Base-by-base conservation (phyloP, 2,329 filamentous ascomycete genomes). In the Penicillium polonicum region DNA sequence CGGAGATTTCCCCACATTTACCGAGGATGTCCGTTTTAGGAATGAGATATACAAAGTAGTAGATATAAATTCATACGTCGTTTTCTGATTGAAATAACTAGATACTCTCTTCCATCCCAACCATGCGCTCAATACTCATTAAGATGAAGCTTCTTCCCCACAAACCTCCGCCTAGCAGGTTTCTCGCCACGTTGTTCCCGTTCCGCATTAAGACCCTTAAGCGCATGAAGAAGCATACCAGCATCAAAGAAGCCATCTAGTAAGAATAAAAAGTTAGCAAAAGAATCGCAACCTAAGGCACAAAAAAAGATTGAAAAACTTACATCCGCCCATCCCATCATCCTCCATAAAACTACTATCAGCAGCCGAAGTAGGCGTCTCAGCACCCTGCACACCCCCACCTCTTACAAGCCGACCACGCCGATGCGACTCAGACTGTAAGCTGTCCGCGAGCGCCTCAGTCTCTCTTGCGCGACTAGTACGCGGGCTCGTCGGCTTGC, bases 171-270 rank as follows among this genome's bases (percentile, higher is more conserved):
- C 52, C 71, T 72, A 39, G 66, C 69, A 9, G 74, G 68, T 54
- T 75, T 74, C 19, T 78, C 73, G 38, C 60, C 51, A 21, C 63
- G 62, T 57, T 72, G 72, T 48, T 75, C 74, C 46, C 69, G 69
- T 44, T 74, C 68, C 25, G 68, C 69, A 43, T 61, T 62, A 33
- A 74, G 60, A 2, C 88, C 88, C 72, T 92, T 92, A 57, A 96
- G 85, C 1, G 92, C 91, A 73, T 95, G 90, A 25, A 94, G 81
- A 5, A 97, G 84, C 91, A 97, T 96, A 15, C 93, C 93, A 0
- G 93, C 92, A 72, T 97, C 93, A 77, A 97, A 97, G 81, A 97
- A 97, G 33, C 93, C 93, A 80, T 97, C 92, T 96, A 71, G 13
- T 46, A 27, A 49, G 44, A 21, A 15, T 33, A 35, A 6, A 5